Conservation (phyloP, 1,139 yeast genomes). For the Lodderomyces parapsilosis region DNA sequence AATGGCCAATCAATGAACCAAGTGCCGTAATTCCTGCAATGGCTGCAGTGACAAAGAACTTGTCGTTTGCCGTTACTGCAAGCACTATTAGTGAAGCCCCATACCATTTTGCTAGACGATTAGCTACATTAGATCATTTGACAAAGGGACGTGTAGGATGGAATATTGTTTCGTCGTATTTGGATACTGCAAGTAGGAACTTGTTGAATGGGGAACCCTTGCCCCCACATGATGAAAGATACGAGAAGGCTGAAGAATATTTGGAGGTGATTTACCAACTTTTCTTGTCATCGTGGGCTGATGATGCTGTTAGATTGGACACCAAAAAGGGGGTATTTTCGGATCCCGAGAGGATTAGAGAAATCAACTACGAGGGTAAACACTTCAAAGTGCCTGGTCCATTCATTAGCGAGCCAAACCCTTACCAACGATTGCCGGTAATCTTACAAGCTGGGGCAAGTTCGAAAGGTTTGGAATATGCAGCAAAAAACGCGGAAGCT, state of each 20-base stretch:
- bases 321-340: conserved; percentile 27
- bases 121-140: conserved; percentile 43
- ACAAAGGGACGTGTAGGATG: conserved; percentile 47
- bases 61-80: conserved; percentile 40
- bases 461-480: conserved; percentile 37
- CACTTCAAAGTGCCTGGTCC: conserved; percentile 45
- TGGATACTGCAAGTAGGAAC: conserved; percentile 42
- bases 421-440: conserved; percentile 39
- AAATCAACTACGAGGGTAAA: conserved; percentile 33
- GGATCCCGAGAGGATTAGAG: conserved; percentile 18
- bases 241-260: conserved; percentile 42
- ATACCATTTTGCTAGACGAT: conserved; percentile 42
- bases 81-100: conserved; percentile 47
- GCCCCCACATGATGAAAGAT: conserved; percentile 42
- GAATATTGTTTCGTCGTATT: conserved; percentile 42
- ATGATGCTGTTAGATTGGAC: conserved; percentile 34
- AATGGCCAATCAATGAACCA: conserved; percentile 44
- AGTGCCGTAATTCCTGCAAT: conserved; percentile 40
- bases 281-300: conserved; percentile 44
- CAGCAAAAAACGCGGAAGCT: conserved; percentile 45
- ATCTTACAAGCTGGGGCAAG: conserved; percentile 49
- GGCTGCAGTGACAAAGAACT: conserved; percentile 40
- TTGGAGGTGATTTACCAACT: conserved; percentile 40
- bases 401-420: conserved; percentile 40
- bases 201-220: conserved; percentile 31